Conservation (phyloP, 208 protist genomes). For the Trypanosoma lewisi region DNA sequence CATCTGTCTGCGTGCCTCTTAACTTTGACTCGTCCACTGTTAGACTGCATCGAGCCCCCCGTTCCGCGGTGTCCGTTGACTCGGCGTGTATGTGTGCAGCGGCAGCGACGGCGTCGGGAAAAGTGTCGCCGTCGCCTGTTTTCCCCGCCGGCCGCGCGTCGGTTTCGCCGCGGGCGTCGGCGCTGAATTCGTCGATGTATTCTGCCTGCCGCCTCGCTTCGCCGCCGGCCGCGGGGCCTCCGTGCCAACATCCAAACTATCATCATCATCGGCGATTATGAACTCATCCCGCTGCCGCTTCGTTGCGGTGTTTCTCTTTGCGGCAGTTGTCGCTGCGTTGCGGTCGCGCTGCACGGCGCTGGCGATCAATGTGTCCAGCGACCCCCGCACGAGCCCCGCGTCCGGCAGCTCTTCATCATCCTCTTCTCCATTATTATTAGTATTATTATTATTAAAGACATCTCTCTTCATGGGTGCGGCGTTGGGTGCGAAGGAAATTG, state of each 20-base stretch:
- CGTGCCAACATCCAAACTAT: background rate
- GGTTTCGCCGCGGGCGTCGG: conserved; percentile 3
- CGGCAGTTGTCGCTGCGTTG: background rate
- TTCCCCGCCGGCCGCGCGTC: conserved; percentile 7
- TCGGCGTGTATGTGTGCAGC: no score
- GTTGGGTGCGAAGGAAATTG: background rate
- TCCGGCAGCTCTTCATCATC: conserved; percentile 57
- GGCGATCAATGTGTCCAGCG: conserved; percentile 35
- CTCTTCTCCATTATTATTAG: conserved; percentile 23
- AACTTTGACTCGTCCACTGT: conserved; percentile 15
- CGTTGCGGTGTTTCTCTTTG: background rate
- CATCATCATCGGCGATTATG: background rate
- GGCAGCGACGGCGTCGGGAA: conserved; percentile 8
- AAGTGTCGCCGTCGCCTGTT: background rate
- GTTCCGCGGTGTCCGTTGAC: no score
- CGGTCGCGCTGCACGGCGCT: background rate
- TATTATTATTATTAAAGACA: conserved; percentile 8
- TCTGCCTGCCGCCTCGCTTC: background rate
- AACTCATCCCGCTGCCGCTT: conserved; percentile 9
- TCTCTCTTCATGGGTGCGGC: conserved; percentile 1
- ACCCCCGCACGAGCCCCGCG: conserved; percentile 45
- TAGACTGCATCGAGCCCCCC: conserved; percentile 10
- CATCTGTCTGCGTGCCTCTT: background rate
- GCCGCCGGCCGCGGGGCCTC: background rate
- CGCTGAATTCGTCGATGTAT: background rate